Conservation (phyloP, 352 stramenopile species). For the Globisporangium sylvaticum region DNA sequence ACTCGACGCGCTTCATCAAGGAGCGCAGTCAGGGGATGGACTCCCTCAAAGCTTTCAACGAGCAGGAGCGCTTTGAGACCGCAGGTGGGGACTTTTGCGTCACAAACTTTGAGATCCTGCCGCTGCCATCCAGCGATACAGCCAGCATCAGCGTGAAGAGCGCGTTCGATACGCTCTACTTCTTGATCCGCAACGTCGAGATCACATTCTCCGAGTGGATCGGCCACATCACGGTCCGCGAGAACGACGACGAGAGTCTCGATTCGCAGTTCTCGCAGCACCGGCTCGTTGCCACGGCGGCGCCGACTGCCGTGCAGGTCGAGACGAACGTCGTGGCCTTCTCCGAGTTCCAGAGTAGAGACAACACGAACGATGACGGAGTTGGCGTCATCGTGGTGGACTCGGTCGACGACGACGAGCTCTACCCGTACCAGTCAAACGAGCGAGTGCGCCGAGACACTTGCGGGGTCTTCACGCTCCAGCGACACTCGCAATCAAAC, state of each 20-base stretch:
- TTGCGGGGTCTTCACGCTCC: constrained; percentile 28
- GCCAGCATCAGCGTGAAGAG: constrained; percentile 24
- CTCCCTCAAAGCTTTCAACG: neutral
- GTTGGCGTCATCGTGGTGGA: constrained; percentile 27
- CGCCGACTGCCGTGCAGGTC: neutral
- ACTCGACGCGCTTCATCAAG: constrained; percentile 27
- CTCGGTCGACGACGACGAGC: constrained; percentile 41
- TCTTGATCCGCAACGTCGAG: constrained; percentile 42
- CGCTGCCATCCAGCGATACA: constrained; percentile 11
- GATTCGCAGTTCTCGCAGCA: neutral
- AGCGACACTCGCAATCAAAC: neutral
- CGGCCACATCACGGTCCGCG: constrained; percentile 9
- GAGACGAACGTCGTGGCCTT: constrained; percentile 10
- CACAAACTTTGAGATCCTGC: constrained; percentile 38
- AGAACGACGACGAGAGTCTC: constrained; percentile 14
- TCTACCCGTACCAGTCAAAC: constrained; percentile 37
- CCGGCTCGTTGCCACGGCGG: neutral
- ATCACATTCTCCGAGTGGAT: constrained; percentile 52
- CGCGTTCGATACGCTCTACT: constrained; percentile 31
- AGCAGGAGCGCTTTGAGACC: constrained; percentile 19
- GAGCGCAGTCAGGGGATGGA: constrained; percentile 24
- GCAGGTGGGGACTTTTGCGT: constrained; percentile 37
- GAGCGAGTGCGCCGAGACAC: constrained; percentile 45
- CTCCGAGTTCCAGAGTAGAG: constrained; percentile 5
- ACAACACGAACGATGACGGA: neutral